These are phyloP conservation scores for Nakazawaea wyomingensis DNA, from an alignment of 805 yeast genomes.

Conservation along the genomic window DNA sequence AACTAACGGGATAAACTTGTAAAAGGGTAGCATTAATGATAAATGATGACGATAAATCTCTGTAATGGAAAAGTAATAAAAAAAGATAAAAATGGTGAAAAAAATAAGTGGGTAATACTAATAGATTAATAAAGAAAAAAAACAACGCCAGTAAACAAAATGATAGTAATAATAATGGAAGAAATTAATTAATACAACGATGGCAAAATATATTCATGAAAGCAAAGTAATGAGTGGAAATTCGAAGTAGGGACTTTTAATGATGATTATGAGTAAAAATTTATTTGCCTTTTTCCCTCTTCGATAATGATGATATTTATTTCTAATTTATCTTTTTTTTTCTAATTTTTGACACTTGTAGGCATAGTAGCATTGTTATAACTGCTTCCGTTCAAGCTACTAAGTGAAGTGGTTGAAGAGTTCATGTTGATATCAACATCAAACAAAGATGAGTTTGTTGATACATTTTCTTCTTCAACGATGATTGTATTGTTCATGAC, in stretches of 20 bases:
- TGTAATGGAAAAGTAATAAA: background rate
- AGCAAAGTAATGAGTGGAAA: background rate
- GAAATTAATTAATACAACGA: background rate
- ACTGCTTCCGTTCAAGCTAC: slow-evolving; percentile 6
- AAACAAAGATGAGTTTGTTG: slow-evolving; percentile 9
- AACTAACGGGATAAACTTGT: too few species aligned
- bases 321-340: background rate
- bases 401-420: slow-evolving; percentile 9
- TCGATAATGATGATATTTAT: background rate
- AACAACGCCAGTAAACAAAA: background rate
- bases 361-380: background rate
- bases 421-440: slow-evolving; percentile 10
- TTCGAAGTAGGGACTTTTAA: background rate
- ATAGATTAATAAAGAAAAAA: background rate
- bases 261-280: too few species aligned
- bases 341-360: background rate
- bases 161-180: background rate
- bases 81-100: background rate
- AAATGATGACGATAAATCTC: slow-evolving; percentile 1
- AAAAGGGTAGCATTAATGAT: slow-evolving; percentile 1
- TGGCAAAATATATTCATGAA: background rate
- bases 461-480: slow-evolving; percentile 6
- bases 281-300: too few species aligned
- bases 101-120: background rate
- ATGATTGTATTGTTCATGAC: background rate